A percentile compares a stretch with the other conserved stretches of the same genome.
Conservation (phyloP, 2,329 filamentous ascomycete species). For the Drechmeria coniospora region DNA sequence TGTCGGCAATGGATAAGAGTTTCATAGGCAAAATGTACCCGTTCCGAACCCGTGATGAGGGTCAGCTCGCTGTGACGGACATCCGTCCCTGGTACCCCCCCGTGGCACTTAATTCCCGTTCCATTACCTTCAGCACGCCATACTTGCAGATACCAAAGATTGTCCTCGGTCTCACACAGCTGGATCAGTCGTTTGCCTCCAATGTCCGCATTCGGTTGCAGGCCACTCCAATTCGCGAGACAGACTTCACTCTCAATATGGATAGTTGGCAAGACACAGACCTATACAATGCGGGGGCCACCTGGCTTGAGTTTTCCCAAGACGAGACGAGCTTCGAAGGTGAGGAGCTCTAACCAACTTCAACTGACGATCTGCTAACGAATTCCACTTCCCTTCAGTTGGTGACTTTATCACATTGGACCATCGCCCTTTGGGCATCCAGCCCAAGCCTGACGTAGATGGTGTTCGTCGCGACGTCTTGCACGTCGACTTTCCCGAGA, state of each 20-base stretch:
- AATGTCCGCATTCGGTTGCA: not conserved
- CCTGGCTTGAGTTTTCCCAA: constrained; percentile 4
- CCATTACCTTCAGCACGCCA: constrained; percentile 1
- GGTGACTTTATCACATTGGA: no score
- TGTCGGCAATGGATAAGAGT: constrained; percentile 8
- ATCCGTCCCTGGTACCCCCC: constrained; percentile 3
- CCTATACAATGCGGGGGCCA: constrained; percentile 3
- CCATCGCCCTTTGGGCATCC: no score
- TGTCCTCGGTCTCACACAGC: not conserved
- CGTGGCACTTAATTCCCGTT: constrained; percentile 1
- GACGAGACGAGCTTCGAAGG: no score
- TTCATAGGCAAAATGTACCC: constrained; percentile 8
- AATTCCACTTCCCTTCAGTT: no score
- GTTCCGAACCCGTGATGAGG: constrained; percentile 1
- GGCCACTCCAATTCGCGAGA: no score
- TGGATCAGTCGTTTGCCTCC: not conserved
- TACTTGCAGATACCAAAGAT: not conserved
- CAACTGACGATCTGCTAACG: no score
- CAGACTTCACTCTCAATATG: no score
- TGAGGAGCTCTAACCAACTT: no score
- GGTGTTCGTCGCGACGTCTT: no score
- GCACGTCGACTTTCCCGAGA: no score
- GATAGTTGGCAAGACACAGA: constrained; percentile 6
- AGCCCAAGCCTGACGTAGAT: no score
- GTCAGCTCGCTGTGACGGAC: constrained; percentile 7